Base-by-base conservation (phyloP, 176 grass and related monocot species). In the Carex parvula region DNA sequence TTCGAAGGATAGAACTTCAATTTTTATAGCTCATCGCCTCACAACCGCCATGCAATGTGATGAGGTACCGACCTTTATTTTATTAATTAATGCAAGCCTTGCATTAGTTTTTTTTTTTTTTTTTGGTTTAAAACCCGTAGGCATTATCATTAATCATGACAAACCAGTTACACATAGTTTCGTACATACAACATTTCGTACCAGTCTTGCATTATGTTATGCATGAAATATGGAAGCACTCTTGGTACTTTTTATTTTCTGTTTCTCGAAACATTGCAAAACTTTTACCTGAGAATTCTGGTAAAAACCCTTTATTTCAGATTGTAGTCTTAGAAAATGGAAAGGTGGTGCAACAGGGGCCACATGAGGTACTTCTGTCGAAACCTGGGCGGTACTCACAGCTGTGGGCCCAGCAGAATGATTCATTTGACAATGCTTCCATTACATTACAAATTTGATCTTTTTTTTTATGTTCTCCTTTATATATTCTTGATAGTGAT, bases 1-100 rank as follows among this genome's bases (percentile, higher is more conserved):
- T 80, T 90, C 96, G 0, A 59, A 58, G 5, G 84, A 93, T 63
- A 84, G 96, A 32, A 93, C 96, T 59, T 98, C 93, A 41, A 95
- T 95, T 80, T 98, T 98, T 84, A 92, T 92, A 13, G 96, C 96
- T 88, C 96, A 98, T 81, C 89, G 93, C 32, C 96, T 98, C 54
- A 98, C 96, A 35, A 98, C 93, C 17, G 96, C 96, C 70, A 93
- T 95, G 93, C 92, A 95, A 83, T 98, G 96, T 14, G 88, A 98
- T 21, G 84, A 98, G 96, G 96, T 93, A 91, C 69, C 63, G 13
- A 7, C 7, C 46, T 52, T 83, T 64, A 14, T 63, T 80, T 63
- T 46, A 44, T 81, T 26, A 7, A 11, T 15, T 13, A 9, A 3
- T 61, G 37, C n/a, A 41, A 80, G 11, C 64, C 58, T 44, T 81